Evolutionary conservation across 768 basidiomycete genomes (phyloP), one percentile per base, ranked within the genome.

Genomic region (Hebeloma cylindrosporum): DNA sequence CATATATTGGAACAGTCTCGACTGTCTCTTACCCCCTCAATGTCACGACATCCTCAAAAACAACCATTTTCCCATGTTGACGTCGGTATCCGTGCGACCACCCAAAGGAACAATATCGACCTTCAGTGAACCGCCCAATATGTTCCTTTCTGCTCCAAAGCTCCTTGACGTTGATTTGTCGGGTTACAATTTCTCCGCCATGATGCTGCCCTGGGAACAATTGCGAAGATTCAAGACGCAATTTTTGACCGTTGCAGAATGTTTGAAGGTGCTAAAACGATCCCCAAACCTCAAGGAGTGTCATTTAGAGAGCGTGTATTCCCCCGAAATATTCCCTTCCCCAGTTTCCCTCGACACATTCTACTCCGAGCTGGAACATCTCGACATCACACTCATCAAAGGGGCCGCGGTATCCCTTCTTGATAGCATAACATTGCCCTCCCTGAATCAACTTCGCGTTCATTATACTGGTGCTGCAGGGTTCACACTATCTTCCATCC

Each of bases 81-180:
- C 35, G 1, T 55, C 51, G 11, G 50, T 52, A 10, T 45, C 40
- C 3, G 26, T 55, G 16, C 47, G 44, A 2, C 42, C 60, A 2
- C 56, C 60, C 3, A 58, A 54, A 36, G 56, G 60, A n/a, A 47
- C 56, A 5, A 59, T 59, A 21, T 52, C 56, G 4, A 54, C 60
- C 2, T 61, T 61, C 46, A 59, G 48, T 37, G 44, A 51, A 10
- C 56, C 60, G 6, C 60, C 60, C 1, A 44, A 57, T 26, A 61
- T 61, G 42, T 58, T 61, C 36, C 43, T 45, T 2, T 46, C 49
- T 5, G 49, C 56, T 5, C 58, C 60, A 2, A 46, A 48, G 16
- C 43, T 61, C 8, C 35, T 46, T 17, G 51, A 55, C 34, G 54
- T 61, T 7, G 60, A 59, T 26, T 37, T 61, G 22, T 48, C 50